These are phyloP conservation scores for Calendula officinalis DNA, from an alignment of 129 eudicot species.

Conservation along the genomic window DNA sequence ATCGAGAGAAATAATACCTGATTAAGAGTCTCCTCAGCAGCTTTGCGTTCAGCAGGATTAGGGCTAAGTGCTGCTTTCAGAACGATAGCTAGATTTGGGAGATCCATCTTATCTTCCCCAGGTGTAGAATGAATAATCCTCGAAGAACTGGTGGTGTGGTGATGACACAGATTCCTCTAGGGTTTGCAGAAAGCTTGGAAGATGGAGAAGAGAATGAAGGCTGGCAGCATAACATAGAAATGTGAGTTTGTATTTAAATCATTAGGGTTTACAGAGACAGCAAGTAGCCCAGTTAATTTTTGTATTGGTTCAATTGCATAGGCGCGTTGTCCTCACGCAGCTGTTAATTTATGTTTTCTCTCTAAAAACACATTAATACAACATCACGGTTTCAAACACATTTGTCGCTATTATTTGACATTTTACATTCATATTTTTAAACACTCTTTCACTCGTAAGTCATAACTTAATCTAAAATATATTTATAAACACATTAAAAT, in stretches of 20 bases:
- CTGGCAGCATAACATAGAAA: conserved; percentile 19
- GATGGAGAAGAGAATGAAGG: conserved; percentile 26
- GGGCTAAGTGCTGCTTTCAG: conserved; percentile 91
- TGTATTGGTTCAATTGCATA: conserved; percentile 11
- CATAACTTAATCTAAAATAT: no score
- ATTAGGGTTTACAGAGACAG: conserved; percentile 51
- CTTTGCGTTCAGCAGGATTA: conserved; percentile 82
- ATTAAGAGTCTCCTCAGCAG: conserved; percentile 85
- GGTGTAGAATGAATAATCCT: neutral
- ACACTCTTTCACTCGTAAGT: no score
- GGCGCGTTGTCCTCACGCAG: conserved; percentile 20
- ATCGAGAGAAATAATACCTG: conserved; percentile 41
- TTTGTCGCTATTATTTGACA: no score
- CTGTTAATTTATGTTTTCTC: neutral
- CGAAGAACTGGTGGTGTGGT: neutral
- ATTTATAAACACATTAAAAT: no score
- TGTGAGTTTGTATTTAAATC: conserved; percentile 34
- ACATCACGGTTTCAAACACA: no score
- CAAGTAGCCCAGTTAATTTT: neutral
- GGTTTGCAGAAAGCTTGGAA: conserved; percentile 41
- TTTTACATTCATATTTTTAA: no score
- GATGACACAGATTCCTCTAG: conserved; percentile 26
- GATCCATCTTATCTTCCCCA: conserved; percentile 53
- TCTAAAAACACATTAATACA: neutral
- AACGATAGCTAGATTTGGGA: conserved; percentile 55